Base-by-base conservation (phyloP, 345 rosid genomes). In the Lepidium africanum region DNA sequence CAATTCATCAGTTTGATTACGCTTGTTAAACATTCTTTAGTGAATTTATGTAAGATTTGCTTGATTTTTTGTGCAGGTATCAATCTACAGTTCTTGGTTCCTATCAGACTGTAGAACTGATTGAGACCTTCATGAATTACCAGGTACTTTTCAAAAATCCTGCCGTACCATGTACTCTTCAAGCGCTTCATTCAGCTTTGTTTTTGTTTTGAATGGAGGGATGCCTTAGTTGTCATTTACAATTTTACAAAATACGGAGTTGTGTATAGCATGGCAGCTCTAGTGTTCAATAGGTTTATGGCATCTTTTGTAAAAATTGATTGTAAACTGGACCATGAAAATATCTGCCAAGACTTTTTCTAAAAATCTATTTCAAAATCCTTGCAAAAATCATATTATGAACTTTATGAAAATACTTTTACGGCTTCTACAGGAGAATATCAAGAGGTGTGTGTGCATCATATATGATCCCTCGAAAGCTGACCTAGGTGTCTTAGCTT, bases 111-210 rank as follows among this genome's bases (percentile, higher is more conserved):
- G 96, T 86, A 14, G 99, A 95, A 74, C 79, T 95, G 75, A 95
- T 95, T 25, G 98, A 95, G 79, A 95, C 99, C 41, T 95, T 91
- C 77, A 88, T 89, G 99, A 95, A 95, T 76, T 95, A 95, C 79
- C 98, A 95, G 99, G 99, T 91, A 85, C 33, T 25, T 71, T 5
- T 35, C 2, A 40, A 47, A 21, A 42, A 17, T 47, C 19, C 0
- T 17, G 32, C 27, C 9, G 7, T 27, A 7, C 9, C 17, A 35
- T 59, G 12, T 60, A 30, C 7, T 30, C 6, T 30, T 30, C 27
- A 30, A 30, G 27, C 16, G 27, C 49, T 14, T 17, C 25, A 17
- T 41, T 36, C 57, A 6, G 5, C 27, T 25, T 21, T 10, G 10
- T 15, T 11, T 14, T 36, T 63, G 1, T 48, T 37, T 9, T n/a